A percentile compares a stretch with the other conserved stretches of the same genome.
phyloP scores from a whole-genome alignment of 208 protist species.

The Crithidia sp. region DNA sequence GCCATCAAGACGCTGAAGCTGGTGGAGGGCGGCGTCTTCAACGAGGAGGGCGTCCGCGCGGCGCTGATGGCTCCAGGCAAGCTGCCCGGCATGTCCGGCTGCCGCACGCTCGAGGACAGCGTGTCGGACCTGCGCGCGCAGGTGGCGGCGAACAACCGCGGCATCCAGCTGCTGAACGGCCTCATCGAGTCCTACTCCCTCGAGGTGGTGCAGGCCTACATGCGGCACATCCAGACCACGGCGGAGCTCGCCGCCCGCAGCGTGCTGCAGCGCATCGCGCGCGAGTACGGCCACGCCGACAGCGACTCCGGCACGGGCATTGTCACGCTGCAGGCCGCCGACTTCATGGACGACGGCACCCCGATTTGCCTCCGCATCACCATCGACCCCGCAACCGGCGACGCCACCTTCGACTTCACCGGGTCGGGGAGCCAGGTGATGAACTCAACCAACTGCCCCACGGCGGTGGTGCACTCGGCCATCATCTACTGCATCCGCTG shows the following conservation, averaged over 20 bases:
- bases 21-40: conserved; percentile 84
- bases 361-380: conserved; percentile 81
- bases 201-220: conserved; percentile 94
- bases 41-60: conserved; percentile 87
- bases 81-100: conserved; percentile 64
- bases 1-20: conserved; percentile 93
- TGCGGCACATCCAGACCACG: conserved; percentile 93
- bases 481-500: conserved; percentile 96
- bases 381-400: conserved; percentile 72
- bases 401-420: conserved; percentile 93
- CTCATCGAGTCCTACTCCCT: conserved; percentile 89
- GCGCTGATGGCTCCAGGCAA: conserved; percentile 81
- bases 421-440: conserved; percentile 90
- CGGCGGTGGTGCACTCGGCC: conserved; percentile 90
- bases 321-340: conserved; percentile 39
- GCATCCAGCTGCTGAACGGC: conserved; percentile 87
- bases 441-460: conserved; percentile 94
- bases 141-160: conserved; percentile 93
- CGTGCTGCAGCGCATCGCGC: conserved; percentile 80
- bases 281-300: conserved; percentile 39
- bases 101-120: conserved; percentile 92
- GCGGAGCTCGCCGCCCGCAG: conserved; percentile 91
- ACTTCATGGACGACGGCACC: conserved; percentile 97
- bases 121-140: conserved; percentile 94
- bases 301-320: not conserved